Base-by-base conservation (phyloP, 2,329 filamentous ascomycete genomes). In the Pestalotiopsis sp. region DNA sequence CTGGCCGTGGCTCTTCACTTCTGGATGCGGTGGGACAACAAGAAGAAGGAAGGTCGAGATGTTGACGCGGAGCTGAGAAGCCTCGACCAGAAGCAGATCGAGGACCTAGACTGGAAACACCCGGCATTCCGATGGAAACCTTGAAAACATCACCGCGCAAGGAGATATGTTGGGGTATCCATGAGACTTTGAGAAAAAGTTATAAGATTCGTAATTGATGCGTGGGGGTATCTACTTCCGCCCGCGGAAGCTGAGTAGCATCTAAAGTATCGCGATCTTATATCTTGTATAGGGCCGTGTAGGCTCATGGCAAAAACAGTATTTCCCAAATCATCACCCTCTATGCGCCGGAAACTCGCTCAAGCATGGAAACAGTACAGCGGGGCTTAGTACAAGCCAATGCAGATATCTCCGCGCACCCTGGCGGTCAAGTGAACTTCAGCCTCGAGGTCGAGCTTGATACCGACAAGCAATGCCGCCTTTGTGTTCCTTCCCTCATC, bases 11-110 rank as follows among this genome's bases (percentile, higher is more conserved):
- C 74, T 0, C 76, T 90, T 27, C 78, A 88, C 72, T 68, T 85
- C 2, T 92, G 87, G 86, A 91, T 92, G 85, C 82, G 80, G 52
- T 78, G 76, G 75, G 87, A 91, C 72, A 92, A 92, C 73, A 85
- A 82, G 75, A 85, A 83, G 74, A 81, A 89, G 64, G 84, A 85
- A 27, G 76, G 71, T 25, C 81, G 80, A 52, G 83, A 89, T 76
- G 78, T 87, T 1, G 86, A 88, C 71, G 73, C 78, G 20, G 85
- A 86, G 67, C 74, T 91, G 72, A 81, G 81, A 1, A 87, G 86
- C 0, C 69, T 89, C 71, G 81, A 79, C 31, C 77, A 81, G 74
- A 77, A 78, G 71, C 78, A 87, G 73, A 81, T 89, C 23, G 83
- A 87, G 74, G 85, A 87, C 74, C 76, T 90, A 69, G 88, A 90